These are phyloP conservation scores for Diaporthe ilicicola DNA, from an alignment of 2,329 filamentous ascomycete species.

Conservation along the genomic window DNA sequence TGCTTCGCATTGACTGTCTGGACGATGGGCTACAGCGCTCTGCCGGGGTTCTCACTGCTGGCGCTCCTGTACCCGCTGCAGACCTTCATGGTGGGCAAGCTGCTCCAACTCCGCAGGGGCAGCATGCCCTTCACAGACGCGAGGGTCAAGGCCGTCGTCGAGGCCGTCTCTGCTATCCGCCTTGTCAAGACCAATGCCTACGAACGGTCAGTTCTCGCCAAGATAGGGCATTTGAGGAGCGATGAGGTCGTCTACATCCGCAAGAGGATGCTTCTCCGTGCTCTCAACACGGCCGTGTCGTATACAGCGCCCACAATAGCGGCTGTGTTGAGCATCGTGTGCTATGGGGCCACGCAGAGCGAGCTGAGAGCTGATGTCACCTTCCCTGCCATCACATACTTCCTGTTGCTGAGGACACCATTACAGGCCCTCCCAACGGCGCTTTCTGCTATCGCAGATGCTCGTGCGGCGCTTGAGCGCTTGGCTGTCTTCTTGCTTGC, in stretches of 20 bases:
- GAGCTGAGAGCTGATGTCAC: slow-evolving; percentile 33
- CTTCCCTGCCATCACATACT: slow-evolving; percentile 38
- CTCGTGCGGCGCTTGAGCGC: slow-evolving; percentile 37
- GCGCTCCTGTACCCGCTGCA: slow-evolving; percentile 39
- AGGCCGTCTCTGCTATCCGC: slow-evolving; percentile 40
- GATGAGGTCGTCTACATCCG: slow-evolving; percentile 39
- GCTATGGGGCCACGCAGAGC: slow-evolving; percentile 32
- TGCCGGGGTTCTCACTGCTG: slow-evolving; percentile 40
- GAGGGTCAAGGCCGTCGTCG: slow-evolving; percentile 39
- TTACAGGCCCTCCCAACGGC: slow-evolving; percentile 36
- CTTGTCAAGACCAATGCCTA: slow-evolving; percentile 41
- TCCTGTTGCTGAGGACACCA: slow-evolving; percentile 38
- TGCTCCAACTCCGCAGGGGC: slow-evolving; percentile 37
- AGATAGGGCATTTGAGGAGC: slow-evolving; percentile 36
- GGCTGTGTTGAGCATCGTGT: slow-evolving; percentile 38
- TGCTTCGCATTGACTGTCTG: slow-evolving; percentile 39
- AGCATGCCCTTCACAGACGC: slow-evolving; percentile 41
- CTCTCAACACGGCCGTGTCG: slow-evolving; percentile 39
- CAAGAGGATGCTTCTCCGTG: slow-evolving; percentile 39
- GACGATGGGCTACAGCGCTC: slow-evolving; percentile 39
- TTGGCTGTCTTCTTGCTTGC: slow-evolving; percentile 36
- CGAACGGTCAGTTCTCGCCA: slow-evolving; percentile 37
- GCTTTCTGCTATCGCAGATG: slow-evolving; percentile 38
- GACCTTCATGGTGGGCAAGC: slow-evolving; percentile 35
- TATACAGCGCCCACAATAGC: slow-evolving; percentile 39